Evolutionary conservation across 768 basidiomycete species (phyloP).

Genomic region (Lentinula aciculospora): DNA sequence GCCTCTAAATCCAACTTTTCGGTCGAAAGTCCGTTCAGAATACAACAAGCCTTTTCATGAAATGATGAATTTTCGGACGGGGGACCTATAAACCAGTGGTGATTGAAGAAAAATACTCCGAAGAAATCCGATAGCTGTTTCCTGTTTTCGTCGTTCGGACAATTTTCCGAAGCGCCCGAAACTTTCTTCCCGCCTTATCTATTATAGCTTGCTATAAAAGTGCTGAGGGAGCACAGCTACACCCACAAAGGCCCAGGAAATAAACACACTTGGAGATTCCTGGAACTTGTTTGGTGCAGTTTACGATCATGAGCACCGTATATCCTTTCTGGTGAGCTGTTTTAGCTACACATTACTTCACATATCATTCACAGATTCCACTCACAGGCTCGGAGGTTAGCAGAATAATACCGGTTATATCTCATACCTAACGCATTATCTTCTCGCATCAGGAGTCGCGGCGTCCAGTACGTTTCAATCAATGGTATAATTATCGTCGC

Average conservation of each 20-base stretch:
- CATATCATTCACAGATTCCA: background rate
- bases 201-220: background rate
- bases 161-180: background rate
- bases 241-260: background rate
- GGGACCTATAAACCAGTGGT: background rate
- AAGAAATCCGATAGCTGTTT: background rate
- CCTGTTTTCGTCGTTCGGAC: background rate
- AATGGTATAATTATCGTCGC: background rate
- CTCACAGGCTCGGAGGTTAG: conserved; percentile 58
- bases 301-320: conserved; percentile 27
- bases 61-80: too few species aligned
- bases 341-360: background rate
- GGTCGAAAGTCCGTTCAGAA: background rate
- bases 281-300: background rate
- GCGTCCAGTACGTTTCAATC: conserved; percentile 46
- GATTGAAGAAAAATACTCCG: background rate
- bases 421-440: background rate
- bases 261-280: background rate
- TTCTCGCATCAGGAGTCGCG: conserved; percentile 41
- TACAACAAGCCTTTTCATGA: background rate
- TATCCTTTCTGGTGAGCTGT: conserved; percentile 46
- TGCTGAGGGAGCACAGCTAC: background rate
- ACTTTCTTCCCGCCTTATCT: background rate
- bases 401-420: background rate
- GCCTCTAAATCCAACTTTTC: background rate